Conservation (phyloP, 805 yeast genomes). For the Pichia heedii region DNA sequence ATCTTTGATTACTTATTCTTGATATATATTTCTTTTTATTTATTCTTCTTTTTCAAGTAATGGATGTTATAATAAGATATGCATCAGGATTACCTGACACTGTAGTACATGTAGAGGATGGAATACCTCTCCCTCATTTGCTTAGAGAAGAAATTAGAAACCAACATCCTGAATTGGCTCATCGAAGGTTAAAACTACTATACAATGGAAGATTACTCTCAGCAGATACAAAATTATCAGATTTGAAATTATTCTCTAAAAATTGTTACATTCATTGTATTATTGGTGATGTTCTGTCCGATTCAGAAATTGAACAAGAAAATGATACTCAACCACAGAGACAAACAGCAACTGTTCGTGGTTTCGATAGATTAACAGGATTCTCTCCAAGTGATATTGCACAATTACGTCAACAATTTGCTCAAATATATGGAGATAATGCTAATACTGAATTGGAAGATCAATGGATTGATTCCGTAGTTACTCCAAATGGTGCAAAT, state of each 20-base stretch:
- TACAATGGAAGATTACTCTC: constrained; percentile 60
- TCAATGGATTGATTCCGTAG: constrained; percentile 79
- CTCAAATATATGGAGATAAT: constrained; percentile 44
- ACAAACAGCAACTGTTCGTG: neutral
- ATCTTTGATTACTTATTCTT: too few relatives aligned
- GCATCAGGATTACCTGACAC: constrained; percentile 25
- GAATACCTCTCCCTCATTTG: neutral
- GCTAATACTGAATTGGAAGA: constrained; percentile 62
- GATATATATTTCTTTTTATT: too few relatives aligned
- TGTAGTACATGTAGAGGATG: neutral
- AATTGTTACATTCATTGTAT: constrained; percentile 68
- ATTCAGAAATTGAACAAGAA: constrained; percentile 51
- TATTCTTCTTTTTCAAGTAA: constrained; percentile 8
- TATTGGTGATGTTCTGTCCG: constrained; percentile 54
- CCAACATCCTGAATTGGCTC: constrained; percentile 20
- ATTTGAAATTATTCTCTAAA: constrained; percentile 7
- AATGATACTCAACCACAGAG: neutral
- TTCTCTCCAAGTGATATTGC: constrained; percentile 16
- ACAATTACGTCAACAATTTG: constrained; percentile 47
- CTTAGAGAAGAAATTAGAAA: constrained; percentile 36
- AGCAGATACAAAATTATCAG: constrained; percentile 44
- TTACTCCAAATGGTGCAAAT: constrained; percentile 27
- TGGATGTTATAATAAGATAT: neutral
- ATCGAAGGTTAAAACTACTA: constrained; percentile 51
- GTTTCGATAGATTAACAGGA: neutral